These are phyloP conservation scores for Pleomassaria siparia DNA, from an alignment of 2,329 filamentous ascomycete genomes.

Conservation along the genomic window DNA sequence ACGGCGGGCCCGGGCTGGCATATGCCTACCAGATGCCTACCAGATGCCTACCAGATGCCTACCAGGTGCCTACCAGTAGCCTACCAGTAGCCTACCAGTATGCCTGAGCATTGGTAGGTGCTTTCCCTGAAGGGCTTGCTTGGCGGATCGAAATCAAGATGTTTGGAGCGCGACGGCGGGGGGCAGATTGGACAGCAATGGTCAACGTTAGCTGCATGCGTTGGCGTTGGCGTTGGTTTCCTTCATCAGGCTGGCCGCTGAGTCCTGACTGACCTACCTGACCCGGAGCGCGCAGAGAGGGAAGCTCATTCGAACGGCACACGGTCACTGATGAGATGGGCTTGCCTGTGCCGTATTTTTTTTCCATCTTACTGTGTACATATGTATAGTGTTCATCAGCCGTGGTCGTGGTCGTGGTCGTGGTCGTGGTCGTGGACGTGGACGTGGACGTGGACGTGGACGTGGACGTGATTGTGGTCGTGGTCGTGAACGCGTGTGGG, in stretches of 20 bases:
- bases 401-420: conserved; percentile 13
- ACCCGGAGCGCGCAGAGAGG: conserved; percentile 20
- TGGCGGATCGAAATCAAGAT: conserved; percentile 33
- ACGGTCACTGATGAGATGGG: conserved; percentile 15
- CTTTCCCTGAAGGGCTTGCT: conserved; percentile 29
- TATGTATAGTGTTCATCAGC: too few relatives aligned
- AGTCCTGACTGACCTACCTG: too few relatives aligned
- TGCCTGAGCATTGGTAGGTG: conserved; percentile 22
- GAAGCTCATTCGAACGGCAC: conserved; percentile 32
- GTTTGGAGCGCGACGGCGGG: conserved; percentile 25
- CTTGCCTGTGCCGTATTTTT: conserved; percentile 5
- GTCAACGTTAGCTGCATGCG: conserved; percentile 37
- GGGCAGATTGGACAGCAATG: conserved; percentile 37
- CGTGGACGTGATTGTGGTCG: too few relatives aligned
- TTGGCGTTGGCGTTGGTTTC: conserved; percentile 41
- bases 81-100: too few relatives aligned
- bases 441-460: too few relatives aligned
- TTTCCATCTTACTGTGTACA: too few relatives aligned
- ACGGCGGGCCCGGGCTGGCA: too few relatives aligned
- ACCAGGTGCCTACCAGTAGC: too few relatives aligned
- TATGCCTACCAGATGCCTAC: too few relatives aligned
- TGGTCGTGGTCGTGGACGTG: too few relatives aligned
- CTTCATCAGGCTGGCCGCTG: conserved; percentile 37
- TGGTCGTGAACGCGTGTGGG: conserved; percentile 1
- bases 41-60: too few relatives aligned